phyloP scores from a whole-genome alignment of 2,329 filamentous ascomycete species.

The Thelonectria rubi region DNA sequence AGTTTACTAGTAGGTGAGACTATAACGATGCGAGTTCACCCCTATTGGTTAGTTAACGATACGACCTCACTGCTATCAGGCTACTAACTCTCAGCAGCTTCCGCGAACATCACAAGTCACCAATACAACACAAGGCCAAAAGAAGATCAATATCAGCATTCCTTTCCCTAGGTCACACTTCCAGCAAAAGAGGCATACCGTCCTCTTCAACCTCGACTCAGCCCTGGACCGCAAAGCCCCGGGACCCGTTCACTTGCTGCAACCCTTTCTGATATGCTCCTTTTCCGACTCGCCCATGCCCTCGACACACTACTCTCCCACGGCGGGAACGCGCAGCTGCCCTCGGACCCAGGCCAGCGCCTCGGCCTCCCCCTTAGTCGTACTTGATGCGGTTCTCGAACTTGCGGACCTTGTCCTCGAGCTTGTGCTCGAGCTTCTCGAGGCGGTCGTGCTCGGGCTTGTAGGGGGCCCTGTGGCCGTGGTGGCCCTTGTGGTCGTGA shows the following conservation, averaged over 20 bases:
- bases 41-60: no score
- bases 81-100: no score
- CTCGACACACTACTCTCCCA: not conserved
- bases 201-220: not conserved
- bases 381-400: not conserved
- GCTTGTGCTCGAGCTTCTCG: conserved; percentile 1
- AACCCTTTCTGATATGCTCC: not conserved
- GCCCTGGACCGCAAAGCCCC: not conserved
- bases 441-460: not conserved
- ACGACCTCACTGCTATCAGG: no score
- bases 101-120: no score
- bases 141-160: conserved; percentile 4
- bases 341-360: not conserved
- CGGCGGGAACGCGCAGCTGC: not conserved
- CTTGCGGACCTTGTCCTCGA: not conserved
- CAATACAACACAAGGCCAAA: not conserved
- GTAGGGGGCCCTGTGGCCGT: not conserved
- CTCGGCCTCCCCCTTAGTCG: not conserved
- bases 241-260: not conserved
- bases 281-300: not conserved
- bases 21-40: no score
- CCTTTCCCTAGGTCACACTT: not conserved
- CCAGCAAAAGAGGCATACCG: not conserved
- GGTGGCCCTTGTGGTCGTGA: conserved; percentile 1
- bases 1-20: no score